Conservation (phyloP, 108 stramenopile species). For the Pseudonitzschia delicatissima region DNA sequence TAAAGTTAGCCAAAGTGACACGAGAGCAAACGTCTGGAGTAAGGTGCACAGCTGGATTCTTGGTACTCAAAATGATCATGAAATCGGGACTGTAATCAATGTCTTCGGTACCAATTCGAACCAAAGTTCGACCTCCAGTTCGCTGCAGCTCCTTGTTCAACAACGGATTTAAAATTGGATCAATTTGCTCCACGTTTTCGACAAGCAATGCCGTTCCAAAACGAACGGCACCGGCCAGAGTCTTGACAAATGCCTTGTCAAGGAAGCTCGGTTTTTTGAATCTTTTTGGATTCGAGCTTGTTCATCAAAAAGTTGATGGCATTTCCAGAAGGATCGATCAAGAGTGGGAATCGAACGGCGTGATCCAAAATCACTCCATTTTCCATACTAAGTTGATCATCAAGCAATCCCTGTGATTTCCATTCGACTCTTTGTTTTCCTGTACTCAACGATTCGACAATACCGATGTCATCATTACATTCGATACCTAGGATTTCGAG, state of each 20-base stretch:
- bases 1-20: conserved; percentile 95
- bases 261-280: conserved; percentile 93
- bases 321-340: conserved; percentile 97
- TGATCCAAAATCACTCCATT: conserved; percentile 95
- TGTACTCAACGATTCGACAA: conserved; percentile 89
- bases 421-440: conserved; percentile 86
- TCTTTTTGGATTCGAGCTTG: conserved; percentile 79
- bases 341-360: conserved; percentile 90
- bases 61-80: conserved; percentile 88
- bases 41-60: conserved; percentile 90
- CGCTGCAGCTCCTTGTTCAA: conserved; percentile 93
- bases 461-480: conserved; percentile 77
- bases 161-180: conserved; percentile 96
- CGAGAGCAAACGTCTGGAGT: conserved; percentile 97
- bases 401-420: conserved; percentile 89
- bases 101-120: conserved; percentile 95
- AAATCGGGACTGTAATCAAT: conserved; percentile 97
- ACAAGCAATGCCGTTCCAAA: conserved; percentile 97
- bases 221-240: conserved; percentile 93
- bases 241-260: conserved; percentile 97
- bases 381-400: conserved; percentile 90
- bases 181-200: conserved; percentile 92
- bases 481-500: conserved; percentile 85
- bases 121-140: conserved; percentile 91
- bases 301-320: conserved; percentile 90